Base-by-base conservation (phyloP, 2,329 filamentous ascomycete genomes). In the Didymella lethalis region DNA sequence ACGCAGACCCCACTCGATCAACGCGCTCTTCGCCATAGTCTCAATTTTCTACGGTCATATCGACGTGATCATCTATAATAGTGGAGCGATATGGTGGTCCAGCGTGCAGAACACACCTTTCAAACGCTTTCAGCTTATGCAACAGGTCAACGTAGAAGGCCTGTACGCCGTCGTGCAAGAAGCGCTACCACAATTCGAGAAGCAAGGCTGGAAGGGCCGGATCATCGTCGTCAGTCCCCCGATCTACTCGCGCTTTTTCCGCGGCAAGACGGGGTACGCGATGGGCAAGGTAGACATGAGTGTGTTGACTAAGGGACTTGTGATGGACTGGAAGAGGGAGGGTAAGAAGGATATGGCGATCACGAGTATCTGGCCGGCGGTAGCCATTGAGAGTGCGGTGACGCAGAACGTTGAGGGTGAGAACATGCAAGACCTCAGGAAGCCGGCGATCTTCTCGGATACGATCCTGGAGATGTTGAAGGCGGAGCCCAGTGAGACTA, bases 231-330 rank as follows among this genome's bases (percentile, higher is more conserved):
- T 96, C 54, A 90, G 88, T 70, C 92, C 92, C 25, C 92, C 92
- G 1, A 93, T 96, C 57, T 96, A 96, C 77, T 90, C 86, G 63
- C 84, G 92, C 29, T 96, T 96, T 77, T 93, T 95, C 75, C 80
- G 90, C 23, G 92, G 92, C 11, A 96, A 96, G 83, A 91, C 91
- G 1, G 91, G 90, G 14, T 96, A 96, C 78, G 91, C 92, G 0
- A 85, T 87, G 77, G 84, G 83, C 63, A 95, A 95, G 73, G 84
- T 94, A 3, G 90, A 83, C 44, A 96, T 96, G 92, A 90, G 86
- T 68, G 90, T 94, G 3, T 74, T 96, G 44, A 92, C 90, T 0
- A 91, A 92, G 73, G 92, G 92, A 0, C 79, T 96, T 14, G 91
- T 90, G 0, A 92, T 95, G 89, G 92, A 96, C 68, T 91, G 90